A percentile compares a stretch with the other conserved stretches of the same genome.
Evolutionary conservation across 2,329 filamentous ascomycete genomes (phyloP).

Genomic region (Shiraia sp.): DNA sequence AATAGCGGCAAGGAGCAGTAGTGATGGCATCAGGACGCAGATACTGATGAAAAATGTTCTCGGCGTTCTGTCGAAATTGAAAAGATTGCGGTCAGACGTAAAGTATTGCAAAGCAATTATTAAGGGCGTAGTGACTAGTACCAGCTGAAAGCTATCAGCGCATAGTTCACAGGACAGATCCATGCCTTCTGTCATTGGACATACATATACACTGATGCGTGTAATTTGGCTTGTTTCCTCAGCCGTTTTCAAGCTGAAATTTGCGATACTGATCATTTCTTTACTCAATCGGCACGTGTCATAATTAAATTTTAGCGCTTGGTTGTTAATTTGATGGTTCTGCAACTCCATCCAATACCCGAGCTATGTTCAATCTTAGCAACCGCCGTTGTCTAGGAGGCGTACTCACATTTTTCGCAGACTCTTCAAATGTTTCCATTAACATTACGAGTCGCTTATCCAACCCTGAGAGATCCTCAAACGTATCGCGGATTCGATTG

Average conservation of each 20-base stretch:
- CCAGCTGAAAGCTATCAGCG: no score
- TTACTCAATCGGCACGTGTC: not conserved
- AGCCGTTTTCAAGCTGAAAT: not conserved
- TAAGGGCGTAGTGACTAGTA: slow-evolving; percentile 9
- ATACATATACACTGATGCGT: slow-evolving; percentile 9
- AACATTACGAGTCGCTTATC: no score
- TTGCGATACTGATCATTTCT: not conserved
- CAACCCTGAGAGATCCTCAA: no score
- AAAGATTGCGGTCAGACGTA: slow-evolving; percentile 8
- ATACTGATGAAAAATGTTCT: slow-evolving; percentile 8
- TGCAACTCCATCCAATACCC: no score
- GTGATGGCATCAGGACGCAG: slow-evolving; percentile 1
- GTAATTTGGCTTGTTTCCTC: slow-evolving; percentile 9
- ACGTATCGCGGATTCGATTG: no score
- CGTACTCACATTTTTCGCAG: no score
- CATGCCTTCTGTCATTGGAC: no score
- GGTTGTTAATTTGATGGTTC: not conserved
- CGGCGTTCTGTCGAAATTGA: slow-evolving; percentile 8
- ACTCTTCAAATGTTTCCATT: no score
- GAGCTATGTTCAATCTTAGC: no score
- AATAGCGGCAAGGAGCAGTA: slow-evolving; percentile 1
- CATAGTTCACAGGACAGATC: no score
- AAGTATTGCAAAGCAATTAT: slow-evolving; percentile 14
- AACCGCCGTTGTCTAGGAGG: no score
- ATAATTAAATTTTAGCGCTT: not conserved